Conservation (phyloP, 805 yeast genomes). For the Torulaspora indica region DNA sequence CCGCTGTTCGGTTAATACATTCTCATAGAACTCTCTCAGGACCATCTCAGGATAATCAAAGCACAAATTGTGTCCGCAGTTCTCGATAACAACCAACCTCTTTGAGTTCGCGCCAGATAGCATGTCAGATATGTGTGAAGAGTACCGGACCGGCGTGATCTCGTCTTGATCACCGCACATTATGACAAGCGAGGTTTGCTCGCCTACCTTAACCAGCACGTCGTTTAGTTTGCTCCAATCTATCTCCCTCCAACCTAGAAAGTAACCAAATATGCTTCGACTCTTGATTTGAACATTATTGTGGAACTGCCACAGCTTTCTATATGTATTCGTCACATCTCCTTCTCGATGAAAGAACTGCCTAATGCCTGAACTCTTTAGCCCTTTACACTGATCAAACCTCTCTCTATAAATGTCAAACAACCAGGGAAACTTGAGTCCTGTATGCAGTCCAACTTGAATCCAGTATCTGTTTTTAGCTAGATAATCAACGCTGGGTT, state of each 20-base stretch:
- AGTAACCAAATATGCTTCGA: slow-evolving; percentile 27
- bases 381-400: slow-evolving; percentile 33
- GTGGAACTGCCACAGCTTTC: slow-evolving; percentile 30
- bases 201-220: neutral
- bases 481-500: slow-evolving; percentile 21
- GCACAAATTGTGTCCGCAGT: slow-evolving; percentile 30
- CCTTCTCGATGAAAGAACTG: slow-evolving; percentile 24
- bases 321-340: slow-evolving; percentile 15
- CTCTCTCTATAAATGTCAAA: slow-evolving; percentile 29
- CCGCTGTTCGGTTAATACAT: neutral
- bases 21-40: neutral
- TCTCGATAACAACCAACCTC: slow-evolving; percentile 13
- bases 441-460: slow-evolving; percentile 15
- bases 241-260: slow-evolving; percentile 32
- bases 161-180: slow-evolving; percentile 28
- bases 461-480: slow-evolving; percentile 12
- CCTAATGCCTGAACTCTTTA: slow-evolving; percentile 31
- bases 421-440: slow-evolving; percentile 24
- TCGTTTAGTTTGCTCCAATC: slow-evolving; percentile 21
- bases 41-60: slow-evolving; percentile 23
- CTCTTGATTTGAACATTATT: slow-evolving; percentile 32
- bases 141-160: slow-evolving; percentile 23
- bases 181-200: slow-evolving; percentile 10
- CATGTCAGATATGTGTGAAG: slow-evolving; percentile 8
- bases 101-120: slow-evolving; percentile 10